Percentiles rank a stretch among this genome's conserved stretches.
phyloP scores from a whole-genome alignment of 768 basidiomycete species.

The Termitomyces sp. region DNA sequence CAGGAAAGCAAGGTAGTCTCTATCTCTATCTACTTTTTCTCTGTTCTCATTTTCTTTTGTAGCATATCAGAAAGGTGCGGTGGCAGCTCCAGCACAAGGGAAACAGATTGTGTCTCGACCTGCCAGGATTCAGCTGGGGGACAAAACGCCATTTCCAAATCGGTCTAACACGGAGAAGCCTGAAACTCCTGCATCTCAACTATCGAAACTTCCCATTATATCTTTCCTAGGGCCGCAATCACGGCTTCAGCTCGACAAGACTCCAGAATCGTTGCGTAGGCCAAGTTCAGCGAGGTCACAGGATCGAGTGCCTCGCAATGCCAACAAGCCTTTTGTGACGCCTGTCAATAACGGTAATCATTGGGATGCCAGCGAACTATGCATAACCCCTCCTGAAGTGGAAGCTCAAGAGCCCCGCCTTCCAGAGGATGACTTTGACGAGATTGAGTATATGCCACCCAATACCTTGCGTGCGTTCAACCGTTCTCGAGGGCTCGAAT shows the following conservation, averaged over 20 bases:
- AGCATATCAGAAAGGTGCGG: constrained; percentile 20
- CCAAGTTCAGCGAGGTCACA: constrained; percentile 71
- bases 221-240: constrained; percentile 20
- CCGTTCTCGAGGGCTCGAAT: not conserved
- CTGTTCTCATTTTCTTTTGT: not conserved
- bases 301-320: constrained; percentile 50
- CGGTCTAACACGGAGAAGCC: constrained; percentile 34
- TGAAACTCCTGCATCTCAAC: constrained; percentile 33
- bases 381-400: constrained; percentile 29
- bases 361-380: constrained; percentile 72
- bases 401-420: constrained; percentile 23
- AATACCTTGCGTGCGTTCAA: constrained; percentile 36
- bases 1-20: constrained; percentile 28
- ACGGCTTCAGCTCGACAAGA: constrained; percentile 22
- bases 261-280: constrained; percentile 44
- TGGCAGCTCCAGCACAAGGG: constrained; percentile 20
- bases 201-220: constrained; percentile 32
- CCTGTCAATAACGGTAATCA: constrained; percentile 63
- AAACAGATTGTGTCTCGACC: constrained; percentile 20
- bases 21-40: not conserved
- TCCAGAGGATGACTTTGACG: constrained; percentile 37
- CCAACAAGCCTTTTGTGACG: constrained; percentile 56
- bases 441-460: constrained; percentile 52
- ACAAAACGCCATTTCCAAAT: constrained; percentile 79
- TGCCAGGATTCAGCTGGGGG: constrained; percentile 50